A percentile compares a stretch with the other conserved stretches of the same genome.
Evolutionary conservation across 345 rosid species (phyloP).

Genomic region (Euclidium syriacum): DNA sequence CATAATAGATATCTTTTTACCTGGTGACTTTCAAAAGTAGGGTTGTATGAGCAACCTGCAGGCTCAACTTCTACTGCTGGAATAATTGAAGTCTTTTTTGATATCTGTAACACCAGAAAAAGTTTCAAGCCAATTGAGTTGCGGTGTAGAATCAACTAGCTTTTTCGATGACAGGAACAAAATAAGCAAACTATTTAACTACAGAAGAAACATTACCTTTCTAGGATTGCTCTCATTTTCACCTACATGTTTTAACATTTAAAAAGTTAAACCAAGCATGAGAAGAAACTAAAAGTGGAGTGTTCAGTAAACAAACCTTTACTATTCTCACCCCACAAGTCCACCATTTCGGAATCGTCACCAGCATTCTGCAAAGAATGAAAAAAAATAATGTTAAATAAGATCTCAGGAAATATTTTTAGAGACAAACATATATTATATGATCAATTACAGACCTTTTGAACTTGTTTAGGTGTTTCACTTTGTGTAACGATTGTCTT

Average conservation of each 20-base stretch:
- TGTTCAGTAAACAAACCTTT: slow-evolving; percentile 39
- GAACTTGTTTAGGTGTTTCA: slow-evolving; percentile 27
- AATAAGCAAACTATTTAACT: not conserved
- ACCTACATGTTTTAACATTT: slow-evolving; percentile 33
- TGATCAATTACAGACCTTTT: slow-evolving; percentile 33
- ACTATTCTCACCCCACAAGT: slow-evolving; percentile 69
- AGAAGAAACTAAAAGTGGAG: not conserved
- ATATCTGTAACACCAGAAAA: slow-evolving; percentile 31
- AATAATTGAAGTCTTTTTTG: slow-evolving; percentile 47
- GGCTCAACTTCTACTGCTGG: slow-evolving; percentile 95
- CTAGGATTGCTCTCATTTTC: slow-evolving; percentile 34
- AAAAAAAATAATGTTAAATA: not conserved
- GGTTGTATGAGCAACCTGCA: slow-evolving; percentile 91
- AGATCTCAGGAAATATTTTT: not conserved
- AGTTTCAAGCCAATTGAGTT: not conserved
- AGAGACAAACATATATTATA: not conserved
- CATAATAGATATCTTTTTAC: slow-evolving; percentile 25
- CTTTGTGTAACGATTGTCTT: slow-evolving; percentile 19
- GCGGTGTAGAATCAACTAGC: not conserved
- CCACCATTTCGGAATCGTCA: slow-evolving; percentile 46
- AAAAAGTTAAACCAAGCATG: not conserved
- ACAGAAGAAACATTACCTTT: slow-evolving; percentile 42
- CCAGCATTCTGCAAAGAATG: slow-evolving; percentile 33
- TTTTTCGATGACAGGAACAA: not conserved
- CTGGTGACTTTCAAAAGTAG: slow-evolving; percentile 77